These are phyloP conservation scores for Brasilioporus rufonigricans DNA, from an alignment of 768 basidiomycete species.

Conservation along the genomic window DNA sequence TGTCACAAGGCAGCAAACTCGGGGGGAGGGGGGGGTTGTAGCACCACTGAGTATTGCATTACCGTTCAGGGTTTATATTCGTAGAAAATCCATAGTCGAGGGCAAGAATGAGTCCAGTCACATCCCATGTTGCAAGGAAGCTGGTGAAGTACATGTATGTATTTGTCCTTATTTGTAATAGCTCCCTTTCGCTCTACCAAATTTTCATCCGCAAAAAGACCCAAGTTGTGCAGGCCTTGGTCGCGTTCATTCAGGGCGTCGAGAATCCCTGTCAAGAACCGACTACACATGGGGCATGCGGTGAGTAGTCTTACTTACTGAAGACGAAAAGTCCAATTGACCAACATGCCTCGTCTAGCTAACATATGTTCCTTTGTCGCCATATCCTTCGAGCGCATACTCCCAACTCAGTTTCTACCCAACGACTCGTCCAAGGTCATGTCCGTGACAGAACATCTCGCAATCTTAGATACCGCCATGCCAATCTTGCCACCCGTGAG, in stretches of 20 bases:
- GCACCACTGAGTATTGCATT: no score
- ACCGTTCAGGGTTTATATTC: no score
- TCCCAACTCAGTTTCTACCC: constrained; percentile 27
- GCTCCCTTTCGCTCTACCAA: constrained; percentile 14
- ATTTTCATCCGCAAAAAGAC: constrained; percentile 22
- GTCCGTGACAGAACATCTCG: constrained; percentile 11
- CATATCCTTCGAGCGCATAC: constrained; percentile 49
- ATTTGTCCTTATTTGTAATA: constrained; percentile 27
- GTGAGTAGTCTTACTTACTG: constrained; percentile 33
- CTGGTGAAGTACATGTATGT: background rate
- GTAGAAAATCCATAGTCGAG: no score
- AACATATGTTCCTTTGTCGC: constrained; percentile 79
- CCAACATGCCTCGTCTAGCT: constrained; percentile 37
- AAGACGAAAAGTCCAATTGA: background rate
- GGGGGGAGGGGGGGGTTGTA: no score
- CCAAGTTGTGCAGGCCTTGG: constrained; percentile 2
- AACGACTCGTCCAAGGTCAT: constrained; percentile 22
- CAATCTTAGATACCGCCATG: constrained; percentile 12
- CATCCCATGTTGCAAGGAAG: no score
- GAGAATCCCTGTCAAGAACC: constrained; percentile 28
- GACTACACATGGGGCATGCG: constrained; percentile 52
- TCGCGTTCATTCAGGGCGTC: constrained; percentile 30
- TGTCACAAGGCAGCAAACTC: no score
- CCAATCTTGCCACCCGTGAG: constrained; percentile 14
- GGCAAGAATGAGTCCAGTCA: no score